These are phyloP conservation scores for Clarireedia monteithiana DNA, from an alignment of 2,329 filamentous ascomycete genomes.

Conservation along the genomic window DNA sequence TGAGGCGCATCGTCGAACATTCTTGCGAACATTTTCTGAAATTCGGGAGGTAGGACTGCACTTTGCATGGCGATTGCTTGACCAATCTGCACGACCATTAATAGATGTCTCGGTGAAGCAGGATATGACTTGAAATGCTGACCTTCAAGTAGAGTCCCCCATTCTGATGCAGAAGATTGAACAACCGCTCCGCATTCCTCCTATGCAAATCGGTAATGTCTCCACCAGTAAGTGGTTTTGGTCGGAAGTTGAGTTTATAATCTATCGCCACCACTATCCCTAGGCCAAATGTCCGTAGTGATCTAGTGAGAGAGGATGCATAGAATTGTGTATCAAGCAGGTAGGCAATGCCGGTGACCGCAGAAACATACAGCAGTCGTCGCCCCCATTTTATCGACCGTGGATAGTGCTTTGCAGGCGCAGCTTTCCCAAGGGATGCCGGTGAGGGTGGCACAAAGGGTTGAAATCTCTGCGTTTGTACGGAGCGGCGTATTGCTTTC, in stretches of 20 bases:
- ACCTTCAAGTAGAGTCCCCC: conserved; percentile 85
- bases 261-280: conserved; percentile 79
- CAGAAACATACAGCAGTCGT: conserved; percentile 55
- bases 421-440: conserved; percentile 65
- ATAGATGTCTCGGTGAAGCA: not conserved
- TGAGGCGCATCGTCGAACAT: conserved; percentile 99
- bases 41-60: conserved; percentile 85
- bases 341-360: conserved; percentile 55
- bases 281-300: conserved; percentile 70
- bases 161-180: conserved; percentile 73
- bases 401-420: conserved; percentile 61
- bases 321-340: conserved; percentile 66
- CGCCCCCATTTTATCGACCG: conserved; percentile 70
- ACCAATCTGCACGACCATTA: conserved; percentile 50
- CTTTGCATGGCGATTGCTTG: conserved; percentile 99
- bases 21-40: conserved; percentile 88
- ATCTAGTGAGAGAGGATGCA: conserved; percentile 70
- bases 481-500: conserved; percentile 14
- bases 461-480: conserved; percentile 42
- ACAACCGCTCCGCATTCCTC: conserved; percentile 77
- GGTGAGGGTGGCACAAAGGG: conserved; percentile 72
- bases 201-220: conserved; percentile 71
- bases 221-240: conserved; percentile 65
- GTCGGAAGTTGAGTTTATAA: conserved; percentile 94
- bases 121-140: not conserved